Evolutionary conservation across 2,329 filamentous ascomycete species (phyloP), one percentile per base, ranked within the genome.

Genomic region (Stachybotrys chartarum): DNA sequence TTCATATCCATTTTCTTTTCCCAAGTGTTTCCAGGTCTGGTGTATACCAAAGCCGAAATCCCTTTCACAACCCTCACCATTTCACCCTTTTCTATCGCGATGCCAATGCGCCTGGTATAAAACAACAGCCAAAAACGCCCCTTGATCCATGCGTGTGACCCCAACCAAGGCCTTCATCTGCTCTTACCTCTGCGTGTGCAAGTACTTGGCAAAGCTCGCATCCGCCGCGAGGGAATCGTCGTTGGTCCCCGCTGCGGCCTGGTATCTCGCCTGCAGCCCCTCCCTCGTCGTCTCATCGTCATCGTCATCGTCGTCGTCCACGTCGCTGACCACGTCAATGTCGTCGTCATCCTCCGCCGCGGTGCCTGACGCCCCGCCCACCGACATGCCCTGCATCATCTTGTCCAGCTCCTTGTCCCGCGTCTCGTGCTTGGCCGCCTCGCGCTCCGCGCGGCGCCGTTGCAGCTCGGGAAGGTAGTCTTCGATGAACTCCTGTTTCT

Each of bases 401-500:
- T 90, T 91, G 58, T 89, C 90, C 31, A 99, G 75, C 70, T 99
- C 92, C 65, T 87, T 83, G 65, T 96, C 86, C 50, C 91, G 80
- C 31, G 83, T 75, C 56, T 81, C 81, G 58, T 83, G 79, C 76
- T 92, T 93, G 62, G 85, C 80, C 58, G 87, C 82, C 58, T 95
- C 90, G 30, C 91, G 82, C 69, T 93, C 85, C 57, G 83, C 81
- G 59, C 85, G 80, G 67, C 90, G 83, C 59, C 85, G 83, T 73
- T 97, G 90, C 55, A 97, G 79, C 72, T 97, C 94, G 0, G 94
- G 94, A 60, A 88, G 88, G 72, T 99, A 99, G 68, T 97, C 93
- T 6, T 83, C 78, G 66, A 90, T 82, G 65, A 97, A 99, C 69
- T 99, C 95, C 53, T 86, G 80, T 30, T 87, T 85, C 77, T 99